Evolutionary conservation across 345 rosid genomes (phyloP).

Genomic region (Salix arbutifolia): DNA sequence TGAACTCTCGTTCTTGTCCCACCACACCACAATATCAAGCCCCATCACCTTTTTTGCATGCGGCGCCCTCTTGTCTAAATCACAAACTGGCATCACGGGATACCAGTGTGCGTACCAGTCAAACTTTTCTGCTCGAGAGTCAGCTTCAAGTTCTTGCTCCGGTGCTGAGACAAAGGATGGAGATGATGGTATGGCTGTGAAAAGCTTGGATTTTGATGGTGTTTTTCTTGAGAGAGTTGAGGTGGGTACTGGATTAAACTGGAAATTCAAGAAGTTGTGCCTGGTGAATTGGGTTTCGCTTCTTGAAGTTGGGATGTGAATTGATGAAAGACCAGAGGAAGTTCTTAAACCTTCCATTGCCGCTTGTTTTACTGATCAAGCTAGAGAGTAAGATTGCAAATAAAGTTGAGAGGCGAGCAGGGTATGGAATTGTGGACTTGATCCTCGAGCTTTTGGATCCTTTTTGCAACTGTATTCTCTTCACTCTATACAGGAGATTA

Average conservation of each 20-base stretch:
- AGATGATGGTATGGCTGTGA: slow-evolving; percentile 34
- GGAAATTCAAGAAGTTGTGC: slow-evolving; percentile 16
- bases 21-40: slow-evolving; percentile 74
- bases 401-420: no score
- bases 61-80: slow-evolving; percentile 64
- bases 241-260: slow-evolving; percentile 1
- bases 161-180: slow-evolving; percentile 17
- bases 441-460: no score
- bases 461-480: no score
- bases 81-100: slow-evolving; percentile 71
- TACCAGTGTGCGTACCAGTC: slow-evolving; percentile 76
- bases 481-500: no score
- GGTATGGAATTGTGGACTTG: not conserved
- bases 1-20: slow-evolving; percentile 60
- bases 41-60: slow-evolving; percentile 72
- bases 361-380: not conserved
- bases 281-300: slow-evolving; percentile 16
- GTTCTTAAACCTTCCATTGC: slow-evolving; percentile 43
- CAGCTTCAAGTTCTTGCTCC: slow-evolving; percentile 24
- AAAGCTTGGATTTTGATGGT: slow-evolving; percentile 21
- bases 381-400: slow-evolving; percentile 7
- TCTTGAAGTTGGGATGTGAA: slow-evolving; percentile 13
- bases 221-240: slow-evolving; percentile 5
- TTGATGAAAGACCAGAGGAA: slow-evolving; percentile 19
- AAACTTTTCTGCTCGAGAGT: slow-evolving; percentile 31